Base-by-base conservation (phyloP, 805 yeast genomes). In the Saccharomycopsis guyanensis region DNA sequence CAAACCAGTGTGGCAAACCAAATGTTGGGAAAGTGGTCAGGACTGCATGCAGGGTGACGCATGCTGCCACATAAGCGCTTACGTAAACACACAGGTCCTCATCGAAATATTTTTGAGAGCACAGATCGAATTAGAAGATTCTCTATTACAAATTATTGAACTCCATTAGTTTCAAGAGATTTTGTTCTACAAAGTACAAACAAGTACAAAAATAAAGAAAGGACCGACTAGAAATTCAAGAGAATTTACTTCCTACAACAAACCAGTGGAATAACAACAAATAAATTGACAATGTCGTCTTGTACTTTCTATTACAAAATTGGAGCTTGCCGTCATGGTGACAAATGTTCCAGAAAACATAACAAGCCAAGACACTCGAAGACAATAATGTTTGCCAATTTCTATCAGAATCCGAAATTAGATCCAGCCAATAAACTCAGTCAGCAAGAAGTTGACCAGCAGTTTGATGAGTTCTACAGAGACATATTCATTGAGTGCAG, bases 281-380 rank as follows among this genome's bases (percentile, higher is more conserved):
- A 25, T 10, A 25, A 25, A 25, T 25, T 10, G 10, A 25, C 10
- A 7, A 33, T 5, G 6, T 33, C 37, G 10, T 15, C 37, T 15
- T 50, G 53, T 44, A 22, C 37, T 8, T 88, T 88, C 59, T 87
- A 80, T 59, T 69, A 73, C 52, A 86, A 82, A 59, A 85, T 87
- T 25, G 97, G 97, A 0, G 94, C 96, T 0, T 89, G 97, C 57
- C 71, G 96, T 50, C 96, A 89, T 61, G 96, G 96, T 0, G 88
- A 81, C 49, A 82, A 81, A 56, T 89, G 97, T 57, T 79, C 87
- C 6, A 69, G 91, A 56, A 72, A 72, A 47, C 89, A 88, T 61
- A 68, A 73, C 18, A 73, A 73, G 55, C 96, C 96, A 1, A 61
- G 68, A 5, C 62, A 68, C 35, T 82, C 95, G 0, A 68, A 70